Evolutionary conservation across 129 eudicot species (phyloP).

Genomic region (Gnaphalium uliginosum): DNA sequence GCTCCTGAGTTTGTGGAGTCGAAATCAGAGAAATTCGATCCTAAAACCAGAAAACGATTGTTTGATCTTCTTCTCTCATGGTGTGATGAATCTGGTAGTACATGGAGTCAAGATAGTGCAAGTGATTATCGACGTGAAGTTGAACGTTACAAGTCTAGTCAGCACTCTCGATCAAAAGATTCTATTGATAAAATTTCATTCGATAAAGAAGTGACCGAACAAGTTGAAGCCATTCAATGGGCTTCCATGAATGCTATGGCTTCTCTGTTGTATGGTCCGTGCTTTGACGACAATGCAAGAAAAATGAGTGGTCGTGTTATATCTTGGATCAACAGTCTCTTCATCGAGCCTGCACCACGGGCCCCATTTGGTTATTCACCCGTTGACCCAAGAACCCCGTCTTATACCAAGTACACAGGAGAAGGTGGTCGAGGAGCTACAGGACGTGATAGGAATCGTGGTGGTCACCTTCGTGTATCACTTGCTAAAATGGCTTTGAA

Average conservation of each 20-base stretch:
- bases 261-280: slow-evolving; percentile 91
- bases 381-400: slow-evolving; percentile 99
- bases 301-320: slow-evolving; percentile 98
- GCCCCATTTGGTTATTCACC: slow-evolving; percentile 98
- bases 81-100: slow-evolving; percentile 86
- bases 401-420: slow-evolving; percentile 70
- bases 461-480: slow-evolving; percentile 91
- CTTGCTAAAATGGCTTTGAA: slow-evolving; percentile 94
- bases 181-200: slow-evolving; percentile 87
- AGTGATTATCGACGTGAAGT: slow-evolving; percentile 95
- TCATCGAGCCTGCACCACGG: slow-evolving; percentile 94
- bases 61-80: slow-evolving; percentile 95
- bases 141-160: slow-evolving; percentile 87
- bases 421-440: slow-evolving; percentile 82
- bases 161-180: slow-evolving; percentile 90
- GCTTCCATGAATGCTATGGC: slow-evolving; percentile 99
- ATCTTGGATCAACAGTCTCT: slow-evolving; percentile 95
- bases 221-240: slow-evolving; percentile 98
- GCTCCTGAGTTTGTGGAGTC: slow-evolving; percentile 98
- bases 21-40: slow-evolving; percentile 92
- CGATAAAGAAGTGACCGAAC: slow-evolving; percentile 87
- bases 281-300: slow-evolving; percentile 98
- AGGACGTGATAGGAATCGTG: slow-evolving; percentile 87
- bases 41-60: slow-evolving; percentile 77
- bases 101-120: slow-evolving; percentile 92